Evolutionary conservation across 805 yeast species (phyloP), one percentile per base, ranked within the genome.

Genomic region (Candida sakaeoensis): DNA sequence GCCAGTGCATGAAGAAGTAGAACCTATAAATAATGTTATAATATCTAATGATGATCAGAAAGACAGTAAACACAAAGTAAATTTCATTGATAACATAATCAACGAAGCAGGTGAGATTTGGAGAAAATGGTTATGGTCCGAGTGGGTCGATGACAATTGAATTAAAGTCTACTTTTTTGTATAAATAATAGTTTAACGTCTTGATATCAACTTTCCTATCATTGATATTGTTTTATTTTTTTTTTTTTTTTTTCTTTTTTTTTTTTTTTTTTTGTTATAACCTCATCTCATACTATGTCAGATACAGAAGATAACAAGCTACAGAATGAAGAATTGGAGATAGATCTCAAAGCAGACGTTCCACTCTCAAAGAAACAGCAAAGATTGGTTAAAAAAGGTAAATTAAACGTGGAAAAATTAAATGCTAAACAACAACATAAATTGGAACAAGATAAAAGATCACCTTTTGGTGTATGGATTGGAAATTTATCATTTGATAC

Each of bases 301-400:
- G 44, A 41, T 22, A 25, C 25, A 22, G 46, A 43, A 35, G 47
- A 37, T 23, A 39, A 40, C 21, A 45, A 30, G 14, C 46, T 39
- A 13, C 36, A 40, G 19, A 12, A 54, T 50, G 78, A 73, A 28
- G 87, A 82, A 54, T 72, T 85, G 37, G 85, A 79, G 49, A 83
- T 85, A 44, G 85, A 84, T 54, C 64, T 85, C 39, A 64, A 68
- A 17, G 84, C 79, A 35, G 80, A 87, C 5, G 76, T 84, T 10
- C 97, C 99, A 1, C 68, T 90, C 36, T 89, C 96, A 9, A 90
- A 87, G 61, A 91, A 93, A 60, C 96, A 91, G 61, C 83, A 84
- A 53, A 83, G 98, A 65, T 66, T 81, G 49, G 64, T 85, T 49
- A 91, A 93, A 63, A 83, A 83, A 58, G 87, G 82, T 48, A 89